phyloP scores from a whole-genome alignment of 805 yeast genomes.

The Candida patagonica region DNA sequence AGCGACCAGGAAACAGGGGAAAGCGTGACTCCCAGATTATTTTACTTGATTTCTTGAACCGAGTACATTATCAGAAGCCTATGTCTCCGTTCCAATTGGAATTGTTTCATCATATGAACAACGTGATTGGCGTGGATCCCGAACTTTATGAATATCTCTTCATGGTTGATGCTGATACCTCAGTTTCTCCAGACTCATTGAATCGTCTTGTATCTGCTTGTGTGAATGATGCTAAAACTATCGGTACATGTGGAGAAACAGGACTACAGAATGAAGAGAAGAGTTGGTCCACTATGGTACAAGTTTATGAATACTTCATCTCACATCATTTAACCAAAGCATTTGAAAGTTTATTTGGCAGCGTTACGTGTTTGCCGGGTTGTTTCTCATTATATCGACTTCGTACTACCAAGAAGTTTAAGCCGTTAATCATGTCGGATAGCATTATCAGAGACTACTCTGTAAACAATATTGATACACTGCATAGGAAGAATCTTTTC shows the following conservation, averaged over 20 bases:
- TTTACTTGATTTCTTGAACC: conserved; percentile 49
- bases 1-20: conserved; percentile 51
- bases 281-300: conserved; percentile 51
- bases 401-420: conserved; percentile 38
- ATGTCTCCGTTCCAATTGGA: conserved; percentile 52
- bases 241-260: conserved; percentile 59
- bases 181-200: conserved; percentile 43
- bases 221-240: conserved; percentile 47
- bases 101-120: conserved; percentile 44
- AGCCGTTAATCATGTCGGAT: conserved; percentile 52
- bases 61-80: conserved; percentile 48
- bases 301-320: conserved; percentile 55
- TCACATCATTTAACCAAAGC: conserved; percentile 58
- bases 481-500: conserved; percentile 52
- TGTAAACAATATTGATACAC: conserved; percentile 46
- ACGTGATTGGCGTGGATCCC: conserved; percentile 51
- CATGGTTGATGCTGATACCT: conserved; percentile 60
- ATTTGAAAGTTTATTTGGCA: conserved; percentile 51
- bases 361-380: conserved; percentile 61
- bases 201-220: conserved; percentile 50
- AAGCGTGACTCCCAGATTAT: conserved; percentile 56
- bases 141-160: conserved; percentile 47
- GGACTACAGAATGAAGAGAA: conserved; percentile 45
- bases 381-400: conserved; percentile 50
- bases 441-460: conserved; percentile 50